phyloP scores from a whole-genome alignment of 768 basidiomycete species.

The Panaeolus cyanescens region DNA sequence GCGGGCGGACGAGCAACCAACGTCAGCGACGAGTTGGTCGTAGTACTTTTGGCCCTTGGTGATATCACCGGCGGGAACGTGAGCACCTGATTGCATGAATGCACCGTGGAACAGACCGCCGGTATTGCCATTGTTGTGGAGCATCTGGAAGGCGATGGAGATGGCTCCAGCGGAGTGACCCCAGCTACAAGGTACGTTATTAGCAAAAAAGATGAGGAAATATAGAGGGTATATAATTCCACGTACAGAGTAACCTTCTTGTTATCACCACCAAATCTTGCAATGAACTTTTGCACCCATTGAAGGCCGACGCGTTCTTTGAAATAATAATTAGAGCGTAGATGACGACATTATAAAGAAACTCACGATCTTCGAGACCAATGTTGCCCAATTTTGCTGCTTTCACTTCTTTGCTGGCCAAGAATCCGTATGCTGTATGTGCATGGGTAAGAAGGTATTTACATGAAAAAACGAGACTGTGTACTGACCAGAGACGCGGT shows the following conservation, averaged over 20 bases:
- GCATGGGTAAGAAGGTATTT: neutral
- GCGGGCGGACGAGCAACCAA: conserved; percentile 31
- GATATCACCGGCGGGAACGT: neutral
- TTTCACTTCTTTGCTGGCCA: conserved; percentile 40
- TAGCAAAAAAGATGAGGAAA: neutral
- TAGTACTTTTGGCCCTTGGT: conserved; percentile 27
- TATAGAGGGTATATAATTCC: neutral
- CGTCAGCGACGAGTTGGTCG: conserved; percentile 38
- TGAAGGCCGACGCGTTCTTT: conserved; percentile 55
- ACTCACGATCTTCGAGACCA: conserved; percentile 51
- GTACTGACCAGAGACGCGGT: conserved; percentile 47
- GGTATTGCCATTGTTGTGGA: conserved; percentile 38
- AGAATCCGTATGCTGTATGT: conserved; percentile 37
- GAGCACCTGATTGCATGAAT: conserved; percentile 34
- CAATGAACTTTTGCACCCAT: conserved; percentile 66
- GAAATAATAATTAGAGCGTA: neutral
- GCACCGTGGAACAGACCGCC: conserved; percentile 43
- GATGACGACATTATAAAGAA: neutral
- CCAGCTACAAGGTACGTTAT: conserved; percentile 34
- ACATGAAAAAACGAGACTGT: neutral
- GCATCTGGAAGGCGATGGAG: conserved; percentile 42
- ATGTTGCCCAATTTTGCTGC: conserved; percentile 44
- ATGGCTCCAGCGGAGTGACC: conserved; percentile 61
- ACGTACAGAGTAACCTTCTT: conserved; percentile 50
- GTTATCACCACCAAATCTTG: conserved; percentile 65